Percentiles rank a stretch among this genome's conserved stretches.
Conservation (phyloP, 2,329 filamentous ascomycete genomes). For the Paecilomyces formosus region DNA sequence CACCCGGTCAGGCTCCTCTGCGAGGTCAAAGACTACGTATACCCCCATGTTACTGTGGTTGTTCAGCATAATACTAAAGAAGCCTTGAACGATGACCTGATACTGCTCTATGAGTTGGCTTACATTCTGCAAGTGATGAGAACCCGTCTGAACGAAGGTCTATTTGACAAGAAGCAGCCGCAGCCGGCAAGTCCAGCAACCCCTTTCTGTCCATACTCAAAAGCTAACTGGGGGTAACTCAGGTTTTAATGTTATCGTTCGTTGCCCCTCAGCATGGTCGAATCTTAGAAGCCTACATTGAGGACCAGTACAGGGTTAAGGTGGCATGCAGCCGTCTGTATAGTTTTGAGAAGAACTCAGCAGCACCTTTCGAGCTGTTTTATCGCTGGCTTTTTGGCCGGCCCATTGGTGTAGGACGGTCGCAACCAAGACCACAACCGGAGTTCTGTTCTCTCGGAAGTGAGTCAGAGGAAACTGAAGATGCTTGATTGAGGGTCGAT, state of each 20-base stretch:
- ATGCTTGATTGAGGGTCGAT: no score
- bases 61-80: no score
- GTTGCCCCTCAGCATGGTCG: background rate
- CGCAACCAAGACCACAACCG: background rate
- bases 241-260: background rate
- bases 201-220: background rate
- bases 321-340: background rate
- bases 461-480: no score
- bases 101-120: no score
- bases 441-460: no score
- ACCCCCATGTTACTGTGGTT: no score
- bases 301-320: background rate
- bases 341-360: constrained; percentile 4
- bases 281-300: background rate
- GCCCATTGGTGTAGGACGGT: background rate
- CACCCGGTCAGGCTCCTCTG: no score
- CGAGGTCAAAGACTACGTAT: no score
- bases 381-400: background rate
- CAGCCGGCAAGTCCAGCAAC: background rate
- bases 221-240: background rate
- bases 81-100: no score
- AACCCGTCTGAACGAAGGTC: no score
- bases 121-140: no score
- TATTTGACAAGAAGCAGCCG: background rate
- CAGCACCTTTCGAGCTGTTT: constrained; percentile 7